These are phyloP conservation scores for Aspergillus sp. DNA, from an alignment of 2,329 filamentous ascomycete species.

Conservation along the genomic window DNA sequence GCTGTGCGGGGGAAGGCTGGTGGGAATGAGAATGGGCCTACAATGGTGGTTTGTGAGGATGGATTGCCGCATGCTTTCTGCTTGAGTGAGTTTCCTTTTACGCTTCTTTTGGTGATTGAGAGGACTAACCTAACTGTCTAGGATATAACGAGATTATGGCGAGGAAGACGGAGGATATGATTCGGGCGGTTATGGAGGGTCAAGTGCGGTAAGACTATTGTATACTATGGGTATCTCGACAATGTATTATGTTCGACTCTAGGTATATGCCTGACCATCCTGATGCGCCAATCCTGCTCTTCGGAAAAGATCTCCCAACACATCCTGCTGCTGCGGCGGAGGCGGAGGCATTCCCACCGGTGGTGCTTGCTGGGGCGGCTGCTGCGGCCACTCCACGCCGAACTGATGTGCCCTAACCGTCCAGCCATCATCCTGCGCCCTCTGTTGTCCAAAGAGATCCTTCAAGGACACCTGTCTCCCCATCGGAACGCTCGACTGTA, in stretches of 20 bases:
- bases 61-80: conserved; percentile 56
- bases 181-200: conserved; percentile 34
- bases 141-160: conserved; percentile 45
- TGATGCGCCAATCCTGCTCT: conserved; percentile 34
- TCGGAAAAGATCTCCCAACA: conserved; percentile 38
- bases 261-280: conserved; percentile 11
- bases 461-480: conserved; percentile 48
- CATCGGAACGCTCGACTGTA: conserved; percentile 41
- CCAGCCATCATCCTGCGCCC: conserved; percentile 46
- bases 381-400: conserved; percentile 9
- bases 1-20: conserved; percentile 30
- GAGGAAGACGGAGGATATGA: conserved; percentile 44
- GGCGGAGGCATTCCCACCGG: conserved; percentile 7
- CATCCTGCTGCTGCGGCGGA: conserved; percentile 23
- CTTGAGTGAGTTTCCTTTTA: conserved; percentile 38
- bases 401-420: conserved; percentile 43
- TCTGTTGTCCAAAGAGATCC: conserved; percentile 51
- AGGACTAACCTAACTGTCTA: conserved; percentile 12
- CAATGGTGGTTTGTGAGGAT: conserved; percentile 50
- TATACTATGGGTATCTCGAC: conserved; percentile 17
- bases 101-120: not conserved
- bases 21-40: conserved; percentile 32
- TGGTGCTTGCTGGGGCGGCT: conserved; percentile 12
- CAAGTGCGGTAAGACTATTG: not conserved
- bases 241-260: conserved; percentile 2